A percentile compares a stretch with the other conserved stretches of the same genome.
These are phyloP conservation scores for Coemansia sp. DNA, from an alignment of 192 early-diverging fungal species.

Conservation along the genomic window DNA sequence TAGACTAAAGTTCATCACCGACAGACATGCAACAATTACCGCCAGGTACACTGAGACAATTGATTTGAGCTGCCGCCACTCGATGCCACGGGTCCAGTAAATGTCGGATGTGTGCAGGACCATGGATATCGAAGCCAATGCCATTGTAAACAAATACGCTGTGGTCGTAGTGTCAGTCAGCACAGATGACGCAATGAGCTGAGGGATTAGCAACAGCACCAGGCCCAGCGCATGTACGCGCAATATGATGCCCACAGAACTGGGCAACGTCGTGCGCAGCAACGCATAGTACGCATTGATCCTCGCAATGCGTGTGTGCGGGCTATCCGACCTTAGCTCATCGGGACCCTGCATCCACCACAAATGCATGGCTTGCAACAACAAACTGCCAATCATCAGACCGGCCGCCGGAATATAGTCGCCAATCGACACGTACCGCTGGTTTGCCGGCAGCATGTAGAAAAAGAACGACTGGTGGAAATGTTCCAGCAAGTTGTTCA, in stretches of 20 bases:
- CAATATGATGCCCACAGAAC: constrained; percentile 21
- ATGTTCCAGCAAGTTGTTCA: constrained; percentile 91
- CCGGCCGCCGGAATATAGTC: constrained; percentile 85
- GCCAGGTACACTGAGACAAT: constrained; percentile 53
- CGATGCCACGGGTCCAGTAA: constrained; percentile 20
- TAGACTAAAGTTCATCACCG: constrained; percentile 73
- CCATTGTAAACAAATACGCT: constrained; percentile 34
- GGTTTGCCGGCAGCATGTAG: constrained; percentile 82
- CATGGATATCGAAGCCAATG: constrained; percentile 33
- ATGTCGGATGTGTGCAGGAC: constrained; percentile 61
- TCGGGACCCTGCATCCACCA: constrained; percentile 53
- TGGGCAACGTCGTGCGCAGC: constrained; percentile 35
- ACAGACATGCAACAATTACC: constrained; percentile 62
- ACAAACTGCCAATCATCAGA: constrained; percentile 70
- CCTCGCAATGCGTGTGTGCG: constrained; percentile 40
- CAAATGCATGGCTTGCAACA: constrained; percentile 64
- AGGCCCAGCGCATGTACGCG: constrained; percentile 53
- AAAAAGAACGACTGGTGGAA: constrained; percentile 97
- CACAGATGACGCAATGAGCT: constrained; percentile 21
- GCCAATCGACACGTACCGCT: constrained; percentile 81
- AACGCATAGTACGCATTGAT: constrained; percentile 45
- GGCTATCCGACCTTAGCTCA: constrained; percentile 30
- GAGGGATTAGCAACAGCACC: constrained; percentile 26
- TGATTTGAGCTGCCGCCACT: constrained; percentile 53
- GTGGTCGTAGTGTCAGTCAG: constrained; percentile 23